These are phyloP conservation scores for Chrysoporthe cubensis DNA, from an alignment of 2,329 filamentous ascomycete genomes.

Conservation along the genomic window DNA sequence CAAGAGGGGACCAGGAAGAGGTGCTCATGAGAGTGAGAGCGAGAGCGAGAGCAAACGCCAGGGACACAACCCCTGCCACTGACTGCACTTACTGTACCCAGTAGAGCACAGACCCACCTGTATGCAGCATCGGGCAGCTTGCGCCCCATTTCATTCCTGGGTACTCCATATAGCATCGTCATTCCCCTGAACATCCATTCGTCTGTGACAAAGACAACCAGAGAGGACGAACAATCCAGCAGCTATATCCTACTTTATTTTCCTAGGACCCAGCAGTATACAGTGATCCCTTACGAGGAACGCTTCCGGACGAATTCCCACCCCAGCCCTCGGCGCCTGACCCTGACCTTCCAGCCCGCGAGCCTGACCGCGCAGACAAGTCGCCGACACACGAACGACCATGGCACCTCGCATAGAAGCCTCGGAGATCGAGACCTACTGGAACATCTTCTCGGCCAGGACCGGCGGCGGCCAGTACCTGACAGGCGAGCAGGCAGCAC, in stretches of 20 bases:
- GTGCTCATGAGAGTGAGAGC: background rate
- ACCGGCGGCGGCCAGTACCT: conserved; percentile 64
- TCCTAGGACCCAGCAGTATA: no score
- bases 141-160: conserved; percentile 4
- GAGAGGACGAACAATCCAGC: background rate
- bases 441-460: conserved; percentile 65
- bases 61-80: background rate
- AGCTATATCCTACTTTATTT: background rate
- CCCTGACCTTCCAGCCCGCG: background rate
- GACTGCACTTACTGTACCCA: background rate
- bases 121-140: background rate
- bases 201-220: background rate
- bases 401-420: conserved; percentile 67
- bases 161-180: background rate
- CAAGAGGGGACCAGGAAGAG: background rate
- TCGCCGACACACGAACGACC: conserved; percentile 25
- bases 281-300: background rate
- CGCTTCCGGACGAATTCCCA: background rate
- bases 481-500: conserved; percentile 64
- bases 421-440: conserved; percentile 67
- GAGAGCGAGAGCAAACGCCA: background rate
- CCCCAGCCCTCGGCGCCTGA: background rate
- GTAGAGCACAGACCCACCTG: conserved; percentile 1
- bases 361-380: background rate
- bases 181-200: conserved; percentile 6